phyloP scores from a whole-genome alignment of 306 rosid species.

The Begonia fuchsioides region DNA sequence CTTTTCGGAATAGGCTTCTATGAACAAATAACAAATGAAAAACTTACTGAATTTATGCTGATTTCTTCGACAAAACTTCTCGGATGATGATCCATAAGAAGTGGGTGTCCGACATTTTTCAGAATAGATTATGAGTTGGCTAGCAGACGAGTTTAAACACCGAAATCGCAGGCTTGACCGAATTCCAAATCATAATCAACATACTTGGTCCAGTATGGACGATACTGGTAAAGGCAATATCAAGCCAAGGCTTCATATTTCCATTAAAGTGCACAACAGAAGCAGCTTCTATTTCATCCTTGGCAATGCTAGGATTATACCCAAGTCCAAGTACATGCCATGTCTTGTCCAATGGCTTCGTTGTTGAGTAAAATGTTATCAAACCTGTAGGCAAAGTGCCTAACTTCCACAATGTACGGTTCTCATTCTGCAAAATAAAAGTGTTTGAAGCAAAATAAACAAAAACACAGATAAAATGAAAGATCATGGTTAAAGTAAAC shows the following conservation, averaged over 20 bases:
- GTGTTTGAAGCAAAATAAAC: too few species aligned
- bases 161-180: conserved; percentile 4
- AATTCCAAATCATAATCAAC: conserved; percentile 5
- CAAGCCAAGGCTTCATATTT: too few species aligned
- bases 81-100: too few species aligned
- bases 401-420: too few species aligned
- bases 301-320: conserved; percentile 5
- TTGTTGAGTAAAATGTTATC: conserved; percentile 5
- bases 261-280: conserved; percentile 8
- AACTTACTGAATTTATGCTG: too few species aligned
- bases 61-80: too few species aligned
- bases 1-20: too few species aligned
- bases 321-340: conserved; percentile 10
- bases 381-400: conserved; percentile 9
- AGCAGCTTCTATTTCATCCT: conserved; percentile 6
- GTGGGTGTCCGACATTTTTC: neutral
- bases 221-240: conserved; percentile 3
- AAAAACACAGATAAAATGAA: too few species aligned
- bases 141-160: neutral
- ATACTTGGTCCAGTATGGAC: conserved; percentile 6
- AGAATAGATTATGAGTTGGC: neutral
- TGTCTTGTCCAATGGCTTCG: conserved; percentile 6
- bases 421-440: conserved; percentile 8
- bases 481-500: too few species aligned
- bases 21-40: too few species aligned